Evolutionary conservation across 2,329 filamentous ascomycete genomes (phyloP).

Genomic region (Nemania sp.): DNA sequence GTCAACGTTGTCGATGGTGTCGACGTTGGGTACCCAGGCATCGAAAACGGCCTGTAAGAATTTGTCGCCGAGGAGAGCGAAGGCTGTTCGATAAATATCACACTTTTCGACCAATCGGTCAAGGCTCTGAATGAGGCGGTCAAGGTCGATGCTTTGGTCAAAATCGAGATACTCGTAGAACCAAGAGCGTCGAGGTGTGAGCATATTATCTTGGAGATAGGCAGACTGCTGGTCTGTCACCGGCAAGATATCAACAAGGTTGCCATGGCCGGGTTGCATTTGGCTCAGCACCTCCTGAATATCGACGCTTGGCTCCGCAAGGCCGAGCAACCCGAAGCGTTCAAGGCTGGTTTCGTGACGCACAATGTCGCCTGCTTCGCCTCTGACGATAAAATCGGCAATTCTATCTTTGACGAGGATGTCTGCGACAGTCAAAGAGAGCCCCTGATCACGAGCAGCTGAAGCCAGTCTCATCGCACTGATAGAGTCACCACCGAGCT

Average conservation of each 20-base stretch:
- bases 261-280: neutral
- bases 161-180: neutral
- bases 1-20: neutral
- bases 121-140: neutral
- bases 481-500: slow-evolving; percentile 2
- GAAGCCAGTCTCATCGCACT: neutral
- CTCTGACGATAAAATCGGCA: neutral
- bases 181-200: neutral
- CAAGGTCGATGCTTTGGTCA: neutral
- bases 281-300: neutral
- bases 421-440: neutral
- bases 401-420: neutral
- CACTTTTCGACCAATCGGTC: neutral
- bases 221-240: neutral
- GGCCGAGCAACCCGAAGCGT: neutral
- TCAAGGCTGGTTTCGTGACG: neutral
- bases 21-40: neutral
- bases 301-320: neutral
- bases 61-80: neutral
- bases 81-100: neutral
- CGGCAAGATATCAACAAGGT: neutral
- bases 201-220: neutral
- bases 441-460: neutral
- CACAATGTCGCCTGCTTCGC: neutral
- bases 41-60: neutral